phyloP scores from a whole-genome alignment of 768 basidiomycete species.

The Leccinum longicurvipes region DNA sequence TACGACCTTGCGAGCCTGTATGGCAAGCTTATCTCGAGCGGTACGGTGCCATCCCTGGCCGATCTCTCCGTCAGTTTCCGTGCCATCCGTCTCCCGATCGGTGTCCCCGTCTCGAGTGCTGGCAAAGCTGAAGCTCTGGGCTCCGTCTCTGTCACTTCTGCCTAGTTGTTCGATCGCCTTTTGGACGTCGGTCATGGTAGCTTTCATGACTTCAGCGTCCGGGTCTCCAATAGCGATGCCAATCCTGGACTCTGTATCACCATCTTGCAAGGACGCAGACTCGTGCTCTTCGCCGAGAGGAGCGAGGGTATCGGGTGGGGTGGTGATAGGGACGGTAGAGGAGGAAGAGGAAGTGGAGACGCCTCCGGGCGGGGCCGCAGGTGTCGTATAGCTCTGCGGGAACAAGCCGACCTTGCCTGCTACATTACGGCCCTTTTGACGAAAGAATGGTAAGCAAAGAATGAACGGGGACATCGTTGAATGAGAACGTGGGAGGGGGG shows the following conservation, averaged over 20 bases:
- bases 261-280: conserved; percentile 30
- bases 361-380: conserved; percentile 41
- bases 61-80: conserved; percentile 47
- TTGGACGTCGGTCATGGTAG: conserved; percentile 88
- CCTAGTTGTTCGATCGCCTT: conserved; percentile 87
- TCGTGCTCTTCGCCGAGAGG: conserved; percentile 49
- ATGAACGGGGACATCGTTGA: conserved; percentile 24
- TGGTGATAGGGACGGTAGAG: conserved; percentile 19
- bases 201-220: conserved; percentile 65
- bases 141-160: conserved; percentile 51
- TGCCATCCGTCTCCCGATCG: conserved; percentile 46
- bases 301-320: conserved; percentile 34
- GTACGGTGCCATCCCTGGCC: conserved; percentile 65
- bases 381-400: conserved; percentile 82
- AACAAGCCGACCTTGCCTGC: conserved; percentile 87
- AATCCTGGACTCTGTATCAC: conserved; percentile 23
- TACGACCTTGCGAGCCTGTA: conserved; percentile 61
- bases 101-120: conserved; percentile 58
- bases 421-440: conserved; percentile 71
- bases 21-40: conserved; percentile 63
- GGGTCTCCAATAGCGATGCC: conserved; percentile 26
- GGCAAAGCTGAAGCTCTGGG: conserved; percentile 74
- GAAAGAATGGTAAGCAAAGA: conserved; percentile 20
- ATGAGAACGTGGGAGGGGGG: conserved; percentile 15
- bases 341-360: conserved; percentile 28